phyloP scores from a whole-genome alignment of 371 early-diverging fungal genomes.

The Syncephalastrum monosporum region DNA sequence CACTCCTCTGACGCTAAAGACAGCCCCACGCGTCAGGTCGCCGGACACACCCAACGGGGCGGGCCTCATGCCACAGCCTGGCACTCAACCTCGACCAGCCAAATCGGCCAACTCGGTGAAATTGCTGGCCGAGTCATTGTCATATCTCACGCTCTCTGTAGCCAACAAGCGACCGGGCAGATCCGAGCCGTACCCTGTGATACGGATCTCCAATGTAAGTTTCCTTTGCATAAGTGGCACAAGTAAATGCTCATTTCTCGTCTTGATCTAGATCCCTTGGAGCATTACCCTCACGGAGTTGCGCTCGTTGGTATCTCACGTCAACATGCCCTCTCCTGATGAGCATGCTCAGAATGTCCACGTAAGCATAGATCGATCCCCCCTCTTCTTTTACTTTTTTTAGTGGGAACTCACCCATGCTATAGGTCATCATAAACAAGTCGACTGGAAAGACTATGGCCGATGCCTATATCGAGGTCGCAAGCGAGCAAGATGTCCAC shows the following conservation, averaged over 20 bases:
- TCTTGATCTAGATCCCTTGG: slow-evolving; percentile 33
- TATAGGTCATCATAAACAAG: slow-evolving; percentile 35
- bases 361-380: slow-evolving; percentile 10
- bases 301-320: slow-evolving; percentile 14
- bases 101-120: slow-evolving; percentile 8
- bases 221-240: neutral
- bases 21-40: no score
- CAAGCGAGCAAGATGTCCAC: slow-evolving; percentile 25
- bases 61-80: no score
- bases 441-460: slow-evolving; percentile 50
- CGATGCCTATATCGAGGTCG: slow-evolving; percentile 51
- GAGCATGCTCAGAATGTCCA: slow-evolving; percentile 33
- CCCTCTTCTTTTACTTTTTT: neutral
- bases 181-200: slow-evolving; percentile 10
- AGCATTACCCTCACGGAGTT: slow-evolving; percentile 26
- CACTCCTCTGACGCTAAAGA: no score
- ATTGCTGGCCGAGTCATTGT: slow-evolving; percentile 6
- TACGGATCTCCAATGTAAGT: slow-evolving; percentile 24
- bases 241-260: neutral
- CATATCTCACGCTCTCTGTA: neutral
- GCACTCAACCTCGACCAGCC: neutral
- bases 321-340: slow-evolving; percentile 18
- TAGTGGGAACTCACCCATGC: neutral
- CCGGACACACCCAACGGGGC: no score
- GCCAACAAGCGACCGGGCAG: neutral